Conservation (phyloP, 2,329 filamentous ascomycete species). For the Orbilia ellipsospora region DNA sequence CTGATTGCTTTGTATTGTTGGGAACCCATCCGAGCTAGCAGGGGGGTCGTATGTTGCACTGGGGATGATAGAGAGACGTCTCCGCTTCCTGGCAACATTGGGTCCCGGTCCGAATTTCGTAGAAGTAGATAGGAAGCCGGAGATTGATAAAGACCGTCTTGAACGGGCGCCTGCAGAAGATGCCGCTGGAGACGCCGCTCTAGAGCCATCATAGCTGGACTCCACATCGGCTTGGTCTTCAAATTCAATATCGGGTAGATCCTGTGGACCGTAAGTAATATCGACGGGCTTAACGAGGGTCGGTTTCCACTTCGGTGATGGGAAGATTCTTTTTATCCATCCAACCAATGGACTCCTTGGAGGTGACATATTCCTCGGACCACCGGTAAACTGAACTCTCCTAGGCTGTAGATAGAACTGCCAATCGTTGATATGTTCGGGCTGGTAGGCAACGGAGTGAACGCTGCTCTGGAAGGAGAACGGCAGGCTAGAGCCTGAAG, state of each 20-base stretch:
- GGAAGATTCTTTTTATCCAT: conserved; percentile 54
- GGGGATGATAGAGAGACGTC: conserved; percentile 52
- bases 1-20: conserved; percentile 21
- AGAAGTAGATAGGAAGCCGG: conserved; percentile 47
- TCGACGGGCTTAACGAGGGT: conserved; percentile 48
- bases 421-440: conserved; percentile 52
- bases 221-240: conserved; percentile 47
- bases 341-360: conserved; percentile 42
- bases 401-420: conserved; percentile 52
- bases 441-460: conserved; percentile 48
- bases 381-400: conserved; percentile 38
- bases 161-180: conserved; percentile 42
- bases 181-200: conserved; percentile 39
- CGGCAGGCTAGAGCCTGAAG: conserved; percentile 49
- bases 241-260: conserved; percentile 45
- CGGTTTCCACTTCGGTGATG: conserved; percentile 42
- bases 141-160: conserved; percentile 50
- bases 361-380: conserved; percentile 50
- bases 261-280: conserved; percentile 43
- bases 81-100: conserved; percentile 43
- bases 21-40: conserved; percentile 42
- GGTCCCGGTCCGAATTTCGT: conserved; percentile 51
- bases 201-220: conserved; percentile 43
- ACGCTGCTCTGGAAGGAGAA: conserved; percentile 54
- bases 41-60: conserved; percentile 52